A percentile compares a stretch with the other conserved stretches of the same genome.
Evolutionary conservation across 345 rosid genomes (phyloP).

Genomic region (Eucalyptus erythrocorys): DNA sequence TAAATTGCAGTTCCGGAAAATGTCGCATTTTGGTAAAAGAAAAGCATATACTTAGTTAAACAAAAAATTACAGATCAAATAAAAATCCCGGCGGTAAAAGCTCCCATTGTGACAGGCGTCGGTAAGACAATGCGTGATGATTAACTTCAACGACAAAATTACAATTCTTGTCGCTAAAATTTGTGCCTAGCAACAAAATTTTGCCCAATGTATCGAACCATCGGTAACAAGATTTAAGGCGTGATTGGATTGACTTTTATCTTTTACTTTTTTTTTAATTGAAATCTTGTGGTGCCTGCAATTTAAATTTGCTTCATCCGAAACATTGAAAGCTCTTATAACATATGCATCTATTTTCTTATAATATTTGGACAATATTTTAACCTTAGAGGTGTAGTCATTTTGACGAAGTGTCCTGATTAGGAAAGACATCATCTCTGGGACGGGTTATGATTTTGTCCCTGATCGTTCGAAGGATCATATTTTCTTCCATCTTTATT

Average conservation of each 20-base stretch:
- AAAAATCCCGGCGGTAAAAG: background rate
- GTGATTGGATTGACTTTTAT: background rate
- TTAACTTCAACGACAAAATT: background rate
- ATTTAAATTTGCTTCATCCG: background rate
- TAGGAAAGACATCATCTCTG: background rate
- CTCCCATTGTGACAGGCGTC: background rate
- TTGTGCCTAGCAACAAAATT: background rate
- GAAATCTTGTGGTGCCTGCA: background rate
- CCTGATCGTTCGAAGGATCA: background rate
- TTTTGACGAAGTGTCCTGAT: background rate
- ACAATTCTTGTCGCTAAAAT: background rate
- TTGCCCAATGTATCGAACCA: background rate
- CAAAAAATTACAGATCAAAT: background rate
- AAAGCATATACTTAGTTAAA: background rate
- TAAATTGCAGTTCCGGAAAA: background rate
- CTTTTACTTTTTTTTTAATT: background rate
- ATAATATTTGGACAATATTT: background rate
- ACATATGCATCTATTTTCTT: background rate
- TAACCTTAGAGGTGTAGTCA: background rate
- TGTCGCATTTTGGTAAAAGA: background rate
- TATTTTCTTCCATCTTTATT: background rate
- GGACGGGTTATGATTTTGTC: background rate
- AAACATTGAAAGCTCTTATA: background rate
- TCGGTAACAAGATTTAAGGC: background rate
- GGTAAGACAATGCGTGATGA: background rate